These are phyloP conservation scores for Pestalotiopsis sp. DNA, from an alignment of 2,329 filamentous ascomycete species.

Conservation along the genomic window DNA sequence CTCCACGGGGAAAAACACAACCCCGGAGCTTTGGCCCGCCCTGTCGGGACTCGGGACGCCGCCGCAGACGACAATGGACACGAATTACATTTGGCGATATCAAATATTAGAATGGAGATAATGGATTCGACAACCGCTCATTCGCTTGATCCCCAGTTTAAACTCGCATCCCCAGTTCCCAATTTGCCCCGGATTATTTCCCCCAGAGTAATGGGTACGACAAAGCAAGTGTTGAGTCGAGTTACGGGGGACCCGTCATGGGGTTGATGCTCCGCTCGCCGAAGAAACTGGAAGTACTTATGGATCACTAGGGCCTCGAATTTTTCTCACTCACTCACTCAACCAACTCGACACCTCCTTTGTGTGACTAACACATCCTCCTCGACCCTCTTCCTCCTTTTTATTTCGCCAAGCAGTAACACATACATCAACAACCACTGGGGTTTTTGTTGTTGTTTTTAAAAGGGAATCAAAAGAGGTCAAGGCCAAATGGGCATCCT, in stretches of 20 bases:
- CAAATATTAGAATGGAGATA: not conserved
- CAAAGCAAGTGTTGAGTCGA: not conserved
- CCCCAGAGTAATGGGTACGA: conserved; percentile 6
- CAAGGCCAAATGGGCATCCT: conserved; percentile 8
- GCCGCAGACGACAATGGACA: not conserved
- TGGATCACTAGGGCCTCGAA: conserved; percentile 2
- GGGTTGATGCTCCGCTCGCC: conserved; percentile 6
- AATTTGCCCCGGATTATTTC: conserved; percentile 6
- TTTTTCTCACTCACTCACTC: not conserved
- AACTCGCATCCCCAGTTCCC: not conserved
- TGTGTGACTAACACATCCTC: not conserved
- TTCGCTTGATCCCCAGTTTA: not conserved
- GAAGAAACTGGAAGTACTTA: conserved; percentile 1
- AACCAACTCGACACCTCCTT: not conserved
- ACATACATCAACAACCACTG: not conserved
- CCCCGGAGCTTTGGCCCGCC: conserved; percentile 6
- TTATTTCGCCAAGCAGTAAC: not conserved
- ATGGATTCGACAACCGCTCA: not conserved
- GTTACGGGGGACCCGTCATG: not conserved
- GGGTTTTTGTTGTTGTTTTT: not conserved
- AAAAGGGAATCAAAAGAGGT: not conserved
- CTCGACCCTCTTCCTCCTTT: not conserved
- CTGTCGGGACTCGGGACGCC: not conserved
- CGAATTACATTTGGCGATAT: not conserved
- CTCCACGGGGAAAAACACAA: conserved; percentile 12